Conservation (phyloP, 31 red algal species). For the Odonthalia washingtoniensis region DNA sequence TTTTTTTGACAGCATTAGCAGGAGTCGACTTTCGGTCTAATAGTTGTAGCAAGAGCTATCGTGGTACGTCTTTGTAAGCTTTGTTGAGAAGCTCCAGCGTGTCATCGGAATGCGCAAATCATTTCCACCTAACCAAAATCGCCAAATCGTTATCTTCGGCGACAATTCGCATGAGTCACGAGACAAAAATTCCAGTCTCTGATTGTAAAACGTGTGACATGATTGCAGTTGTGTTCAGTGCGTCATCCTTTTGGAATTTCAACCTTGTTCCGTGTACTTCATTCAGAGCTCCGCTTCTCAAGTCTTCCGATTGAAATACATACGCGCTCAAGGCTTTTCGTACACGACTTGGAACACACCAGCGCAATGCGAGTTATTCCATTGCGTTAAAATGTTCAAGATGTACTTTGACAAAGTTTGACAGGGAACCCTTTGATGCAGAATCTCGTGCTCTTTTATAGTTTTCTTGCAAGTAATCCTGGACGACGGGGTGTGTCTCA, state of each 20-base stretch:
- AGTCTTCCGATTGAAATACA: constrained; percentile 17
- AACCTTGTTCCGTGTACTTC: neutral
- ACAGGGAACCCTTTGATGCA: neutral
- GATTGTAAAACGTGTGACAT: neutral
- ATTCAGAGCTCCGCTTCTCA: constrained; percentile 16
- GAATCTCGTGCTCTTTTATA: neutral
- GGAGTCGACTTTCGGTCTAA: neutral
- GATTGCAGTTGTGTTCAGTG: neutral
- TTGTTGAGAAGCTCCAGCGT: neutral
- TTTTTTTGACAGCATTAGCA: neutral
- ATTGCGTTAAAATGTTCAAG: neutral
- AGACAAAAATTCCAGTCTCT: neutral
- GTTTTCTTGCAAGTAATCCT: neutral
- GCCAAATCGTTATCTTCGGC: neutral
- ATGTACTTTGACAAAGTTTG: constrained; percentile 22
- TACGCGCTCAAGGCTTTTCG: constrained; percentile 9
- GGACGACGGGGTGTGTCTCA: neutral
- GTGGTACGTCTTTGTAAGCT: neutral
- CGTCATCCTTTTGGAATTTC: neutral
- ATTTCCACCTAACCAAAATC: neutral
- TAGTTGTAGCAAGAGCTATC: neutral
- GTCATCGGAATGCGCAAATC: neutral
- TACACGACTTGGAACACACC: constrained; percentile 5
- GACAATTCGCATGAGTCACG: neutral
- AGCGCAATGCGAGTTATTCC: neutral